Conservation (phyloP, 352 stramenopile genomes). For the Globisporangium acanthophoron region DNA sequence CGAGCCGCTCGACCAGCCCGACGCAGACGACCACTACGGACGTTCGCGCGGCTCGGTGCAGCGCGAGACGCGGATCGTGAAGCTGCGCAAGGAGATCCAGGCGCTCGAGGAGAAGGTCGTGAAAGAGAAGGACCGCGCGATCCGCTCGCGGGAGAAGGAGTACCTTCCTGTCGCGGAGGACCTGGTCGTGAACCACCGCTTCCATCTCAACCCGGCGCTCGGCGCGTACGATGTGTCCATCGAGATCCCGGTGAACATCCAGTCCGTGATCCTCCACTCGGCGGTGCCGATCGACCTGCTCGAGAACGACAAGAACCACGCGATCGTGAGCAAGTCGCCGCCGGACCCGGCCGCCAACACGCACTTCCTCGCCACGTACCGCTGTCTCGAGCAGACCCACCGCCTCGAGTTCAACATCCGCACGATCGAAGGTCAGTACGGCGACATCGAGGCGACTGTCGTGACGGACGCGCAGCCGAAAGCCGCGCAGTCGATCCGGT, state of each 20-base stretch:
- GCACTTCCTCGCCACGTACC: constrained; percentile 76
- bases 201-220: constrained; percentile 62
- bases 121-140: constrained; percentile 42
- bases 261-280: constrained; percentile 71
- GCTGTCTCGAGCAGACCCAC: constrained; percentile 72
- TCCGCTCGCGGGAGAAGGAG: constrained; percentile 46
- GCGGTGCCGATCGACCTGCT: constrained; percentile 70
- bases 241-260: constrained; percentile 76
- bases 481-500: constrained; percentile 58
- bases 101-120: constrained; percentile 64
- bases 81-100: constrained; percentile 72
- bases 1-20: constrained; percentile 69
- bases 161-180: constrained; percentile 68
- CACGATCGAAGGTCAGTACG: constrained; percentile 84
- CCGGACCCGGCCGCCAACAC: constrained; percentile 43
- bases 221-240: constrained; percentile 76
- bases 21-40: constrained; percentile 69
- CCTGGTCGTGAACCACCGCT: constrained; percentile 72
- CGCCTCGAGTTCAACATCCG: constrained; percentile 75
- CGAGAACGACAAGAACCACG: constrained; percentile 68
- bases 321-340: constrained; percentile 69
- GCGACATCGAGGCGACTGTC: constrained; percentile 71
- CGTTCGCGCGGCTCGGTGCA: constrained; percentile 71
- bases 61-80: constrained; percentile 71
- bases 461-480: constrained; percentile 60